These are phyloP conservation scores for Mycena kentingensis DNA, from an alignment of 768 basidiomycete genomes.

Conservation along the genomic window DNA sequence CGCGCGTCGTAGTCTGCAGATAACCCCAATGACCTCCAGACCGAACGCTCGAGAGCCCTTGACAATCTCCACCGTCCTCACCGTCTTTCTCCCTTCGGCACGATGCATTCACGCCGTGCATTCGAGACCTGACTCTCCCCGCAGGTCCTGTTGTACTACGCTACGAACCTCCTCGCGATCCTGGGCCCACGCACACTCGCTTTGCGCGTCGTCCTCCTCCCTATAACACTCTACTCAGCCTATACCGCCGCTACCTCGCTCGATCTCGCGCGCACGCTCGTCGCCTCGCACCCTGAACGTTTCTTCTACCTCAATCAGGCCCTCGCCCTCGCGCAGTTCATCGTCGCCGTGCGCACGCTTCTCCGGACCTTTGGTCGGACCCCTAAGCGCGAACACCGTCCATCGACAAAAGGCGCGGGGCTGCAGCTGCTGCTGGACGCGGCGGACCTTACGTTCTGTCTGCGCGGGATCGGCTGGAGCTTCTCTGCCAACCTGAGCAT, in stretches of 20 bases:
- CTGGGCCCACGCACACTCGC: slow-evolving; percentile 45
- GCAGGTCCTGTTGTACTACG: slow-evolving; percentile 39
- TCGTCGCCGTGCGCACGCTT: slow-evolving; percentile 2
- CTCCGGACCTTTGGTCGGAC: slow-evolving; percentile 16
- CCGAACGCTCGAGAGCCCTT: not conserved
- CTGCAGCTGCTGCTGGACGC: slow-evolving; percentile 39
- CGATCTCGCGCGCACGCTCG: slow-evolving; percentile 39
- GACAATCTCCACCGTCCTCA: slow-evolving; percentile 1
- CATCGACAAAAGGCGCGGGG: not conserved
- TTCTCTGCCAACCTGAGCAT: slow-evolving; percentile 51
- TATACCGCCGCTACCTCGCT: slow-evolving; percentile 47
- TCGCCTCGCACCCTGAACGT: slow-evolving; percentile 29
- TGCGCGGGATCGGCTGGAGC: slow-evolving; percentile 64
- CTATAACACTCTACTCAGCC: slow-evolving; percentile 46
- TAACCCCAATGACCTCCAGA: no score
- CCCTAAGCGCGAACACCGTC: slow-evolving; percentile 9
- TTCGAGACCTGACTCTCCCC: not conserved
- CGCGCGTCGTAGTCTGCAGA: no score
- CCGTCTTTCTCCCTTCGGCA: slow-evolving; percentile 9
- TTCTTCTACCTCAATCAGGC: slow-evolving; percentile 47
- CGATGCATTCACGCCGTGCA: not conserved
- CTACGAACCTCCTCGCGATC: slow-evolving; percentile 51
- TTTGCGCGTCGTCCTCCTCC: slow-evolving; percentile 50
- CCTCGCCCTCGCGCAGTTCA: slow-evolving; percentile 38
- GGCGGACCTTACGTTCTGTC: slow-evolving; percentile 49